phyloP scores from a whole-genome alignment of 208 protist species.

The Acanthamoeba healyi region DNA sequence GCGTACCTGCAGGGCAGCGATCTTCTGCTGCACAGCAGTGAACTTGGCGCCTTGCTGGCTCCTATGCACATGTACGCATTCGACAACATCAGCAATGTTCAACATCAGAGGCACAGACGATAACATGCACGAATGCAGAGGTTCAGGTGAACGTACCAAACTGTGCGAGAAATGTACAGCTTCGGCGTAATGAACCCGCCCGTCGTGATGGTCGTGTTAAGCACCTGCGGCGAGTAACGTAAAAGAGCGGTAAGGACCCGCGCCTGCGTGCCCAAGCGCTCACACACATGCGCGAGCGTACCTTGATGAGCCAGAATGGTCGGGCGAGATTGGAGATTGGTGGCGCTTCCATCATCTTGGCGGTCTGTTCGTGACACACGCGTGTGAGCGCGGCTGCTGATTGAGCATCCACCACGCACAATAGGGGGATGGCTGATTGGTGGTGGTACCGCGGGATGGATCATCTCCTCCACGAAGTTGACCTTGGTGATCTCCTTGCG shows the following conservation, averaged over 20 bases:
- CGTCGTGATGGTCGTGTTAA: slow-evolving; percentile 28
- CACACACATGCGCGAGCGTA: not conserved
- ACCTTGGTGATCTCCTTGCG: slow-evolving; percentile 17
- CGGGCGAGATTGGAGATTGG: slow-evolving; percentile 1
- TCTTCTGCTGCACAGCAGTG: slow-evolving; percentile 10
- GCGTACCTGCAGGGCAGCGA: slow-evolving; percentile 12
- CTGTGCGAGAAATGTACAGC: slow-evolving; percentile 15
- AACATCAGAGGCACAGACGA: not conserved
- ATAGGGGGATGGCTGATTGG: no score
- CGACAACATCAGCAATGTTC: not conserved
- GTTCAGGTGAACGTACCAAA: not conserved
- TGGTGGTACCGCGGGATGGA: not conserved
- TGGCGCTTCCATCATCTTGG: slow-evolving; percentile 43
- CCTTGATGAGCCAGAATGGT: slow-evolving; percentile 46
- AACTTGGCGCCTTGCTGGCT: slow-evolving; percentile 22
- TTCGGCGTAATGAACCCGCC: slow-evolving; percentile 37
- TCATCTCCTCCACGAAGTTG: slow-evolving; percentile 40
- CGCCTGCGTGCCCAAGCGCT: not conserved
- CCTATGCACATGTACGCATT: not conserved
- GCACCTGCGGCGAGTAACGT: not conserved
- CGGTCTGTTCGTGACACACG: not conserved
- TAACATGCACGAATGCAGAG: no score
- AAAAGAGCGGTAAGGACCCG: not conserved
- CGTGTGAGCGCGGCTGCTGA: not conserved
- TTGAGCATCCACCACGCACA: not conserved